Conservation (phyloP, 1,284 basidiomycete genomes). For the Ustilago vetiveriae region DNA sequence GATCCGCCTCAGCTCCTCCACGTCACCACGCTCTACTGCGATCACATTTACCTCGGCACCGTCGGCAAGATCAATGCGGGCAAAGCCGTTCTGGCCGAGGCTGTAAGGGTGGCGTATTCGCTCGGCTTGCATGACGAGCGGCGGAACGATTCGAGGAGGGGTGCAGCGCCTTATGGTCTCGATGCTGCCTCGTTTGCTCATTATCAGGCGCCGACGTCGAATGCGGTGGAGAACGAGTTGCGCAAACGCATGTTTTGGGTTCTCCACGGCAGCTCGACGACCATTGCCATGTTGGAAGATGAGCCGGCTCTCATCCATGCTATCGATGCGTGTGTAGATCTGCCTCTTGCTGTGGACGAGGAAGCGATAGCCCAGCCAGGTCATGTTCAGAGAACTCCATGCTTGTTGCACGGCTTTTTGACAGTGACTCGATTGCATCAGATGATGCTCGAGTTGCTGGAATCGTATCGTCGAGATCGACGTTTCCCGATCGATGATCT, state of each 20-base stretch:
- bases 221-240: slow-evolving; percentile 47
- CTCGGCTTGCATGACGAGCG: slow-evolving; percentile 50
- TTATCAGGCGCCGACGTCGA: slow-evolving; percentile 17
- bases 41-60: slow-evolving; percentile 57
- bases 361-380: slow-evolving; percentile 27
- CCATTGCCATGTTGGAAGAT: slow-evolving; percentile 48
- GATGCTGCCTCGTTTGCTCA: slow-evolving; percentile 19
- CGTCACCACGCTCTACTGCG: slow-evolving; percentile 53
- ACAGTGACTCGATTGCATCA: slow-evolving; percentile 48
- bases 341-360: slow-evolving; percentile 51
- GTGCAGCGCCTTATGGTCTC: slow-evolving; percentile 11
- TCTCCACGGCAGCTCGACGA: slow-evolving; percentile 51
- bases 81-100: slow-evolving; percentile 54
- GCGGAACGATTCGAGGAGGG: slow-evolving; percentile 13
- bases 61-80: slow-evolving; percentile 43
- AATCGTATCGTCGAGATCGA: slow-evolving; percentile 43
- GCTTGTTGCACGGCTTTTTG: slow-evolving; percentile 45
- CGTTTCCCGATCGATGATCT: slow-evolving; percentile 40
- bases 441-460: slow-evolving; percentile 48
- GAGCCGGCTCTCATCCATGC: slow-evolving; percentile 48
- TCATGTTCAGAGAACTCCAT: slow-evolving; percentile 21
- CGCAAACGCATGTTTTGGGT: slow-evolving; percentile 48
- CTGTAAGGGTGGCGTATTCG: slow-evolving; percentile 44
- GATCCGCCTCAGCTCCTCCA: slow-evolving; percentile 50
- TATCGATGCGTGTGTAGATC: slow-evolving; percentile 45